phyloP scores from a whole-genome alignment of 495 filamentous ascomycete genomes.

The Podospora anserina region DNA sequence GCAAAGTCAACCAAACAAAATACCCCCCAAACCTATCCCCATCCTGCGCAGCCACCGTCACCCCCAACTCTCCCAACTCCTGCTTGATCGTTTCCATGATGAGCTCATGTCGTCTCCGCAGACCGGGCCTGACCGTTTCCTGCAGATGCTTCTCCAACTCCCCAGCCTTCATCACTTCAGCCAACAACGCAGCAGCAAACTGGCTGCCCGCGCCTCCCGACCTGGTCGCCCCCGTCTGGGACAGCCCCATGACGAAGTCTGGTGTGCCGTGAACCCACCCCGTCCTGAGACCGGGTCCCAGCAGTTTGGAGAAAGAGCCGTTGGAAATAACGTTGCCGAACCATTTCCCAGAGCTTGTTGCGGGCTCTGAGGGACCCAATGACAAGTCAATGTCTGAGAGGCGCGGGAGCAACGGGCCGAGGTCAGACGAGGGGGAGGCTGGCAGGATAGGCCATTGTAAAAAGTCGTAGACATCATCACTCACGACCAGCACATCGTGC shows the following conservation, averaged over 20 bases:
- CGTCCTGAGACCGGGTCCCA: conserved; percentile 72
- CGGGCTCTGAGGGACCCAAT: conserved; percentile 5
- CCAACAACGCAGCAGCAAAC: conserved; percentile 62
- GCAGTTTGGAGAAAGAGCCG: conserved; percentile 79
- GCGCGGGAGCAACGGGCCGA: conserved; percentile 51
- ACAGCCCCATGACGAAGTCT: conserved; percentile 63
- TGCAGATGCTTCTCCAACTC: conserved; percentile 46
- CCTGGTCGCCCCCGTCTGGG: conserved; percentile 64
- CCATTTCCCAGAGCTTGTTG: conserved; percentile 38
- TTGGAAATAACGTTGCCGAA: conserved; percentile 80
- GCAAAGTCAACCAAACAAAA: conserved; percentile 75
- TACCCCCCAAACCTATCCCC: conserved; percentile 62
- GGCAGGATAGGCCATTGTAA: conserved; percentile 57
- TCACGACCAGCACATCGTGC: conserved; percentile 73
- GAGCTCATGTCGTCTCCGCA: conserved; percentile 53
- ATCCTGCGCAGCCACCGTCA: conserved; percentile 34
- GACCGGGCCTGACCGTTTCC: conserved; percentile 46
- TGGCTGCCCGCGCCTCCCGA: conserved; percentile 79
- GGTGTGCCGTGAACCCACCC: conserved; percentile 77
- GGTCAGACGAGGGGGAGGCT: conserved; percentile 8
- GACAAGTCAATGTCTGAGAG: conserved; percentile 70
- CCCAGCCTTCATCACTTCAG: conserved; percentile 54
- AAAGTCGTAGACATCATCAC: conserved; percentile 89
- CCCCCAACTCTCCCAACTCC: conserved; percentile 55
- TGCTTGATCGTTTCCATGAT: conserved; percentile 54